Conservation (phyloP, 768 basidiomycete genomes). For the Suillus ampliporus region DNA sequence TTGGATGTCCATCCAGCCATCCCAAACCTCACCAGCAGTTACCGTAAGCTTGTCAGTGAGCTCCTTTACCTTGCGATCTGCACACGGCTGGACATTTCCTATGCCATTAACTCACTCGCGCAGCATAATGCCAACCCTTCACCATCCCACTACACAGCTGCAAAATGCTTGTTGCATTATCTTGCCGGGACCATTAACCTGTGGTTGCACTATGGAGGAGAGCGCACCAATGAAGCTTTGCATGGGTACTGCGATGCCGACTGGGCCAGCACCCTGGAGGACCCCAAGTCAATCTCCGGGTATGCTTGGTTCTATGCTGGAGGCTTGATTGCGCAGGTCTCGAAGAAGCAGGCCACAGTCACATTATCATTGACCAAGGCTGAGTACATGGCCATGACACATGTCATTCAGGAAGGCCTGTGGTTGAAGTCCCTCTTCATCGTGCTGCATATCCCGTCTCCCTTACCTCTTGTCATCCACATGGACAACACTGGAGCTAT, state of each 20-base stretch:
- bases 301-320: constrained; percentile 31
- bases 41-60: not conserved
- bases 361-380: constrained; percentile 30
- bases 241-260: constrained; percentile 20
- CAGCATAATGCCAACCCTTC: constrained; percentile 37
- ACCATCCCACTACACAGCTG: constrained; percentile 26
- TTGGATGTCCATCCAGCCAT: not conserved
- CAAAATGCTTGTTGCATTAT: constrained; percentile 32
- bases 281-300: constrained; percentile 23
- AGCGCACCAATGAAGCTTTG: not conserved
- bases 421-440: too few relatives aligned
- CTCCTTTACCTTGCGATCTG: constrained; percentile 16
- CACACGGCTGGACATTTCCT: constrained; percentile 43
- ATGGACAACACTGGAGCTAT: not conserved
- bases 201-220: constrained; percentile 18
- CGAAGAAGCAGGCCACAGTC: constrained; percentile 21
- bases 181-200: constrained; percentile 27
- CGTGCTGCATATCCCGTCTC: not conserved
- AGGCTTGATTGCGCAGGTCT: constrained; percentile 10
- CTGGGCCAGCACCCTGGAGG: constrained; percentile 15
- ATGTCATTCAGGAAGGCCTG: not conserved
- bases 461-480: not conserved
- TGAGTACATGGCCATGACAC: constrained; percentile 28
- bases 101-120: constrained; percentile 33
- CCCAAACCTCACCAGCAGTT: not conserved